These are phyloP conservation scores for Fragilariopsis cylindrus DNA, from an alignment of 108 stramenopile species.

Conservation along the genomic window DNA sequence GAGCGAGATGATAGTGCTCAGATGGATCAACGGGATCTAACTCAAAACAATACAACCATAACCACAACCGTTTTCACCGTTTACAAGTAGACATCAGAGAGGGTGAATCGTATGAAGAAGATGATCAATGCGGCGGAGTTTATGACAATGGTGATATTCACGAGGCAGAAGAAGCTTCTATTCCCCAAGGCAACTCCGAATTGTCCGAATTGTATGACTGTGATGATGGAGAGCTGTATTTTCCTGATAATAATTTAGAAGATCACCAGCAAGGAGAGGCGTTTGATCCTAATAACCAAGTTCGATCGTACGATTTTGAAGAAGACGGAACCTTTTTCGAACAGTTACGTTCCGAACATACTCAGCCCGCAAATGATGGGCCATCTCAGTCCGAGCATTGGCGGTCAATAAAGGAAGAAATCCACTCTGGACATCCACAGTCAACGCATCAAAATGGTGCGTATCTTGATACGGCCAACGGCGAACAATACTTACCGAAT, in stretches of 20 bases:
- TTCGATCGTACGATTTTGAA: background rate
- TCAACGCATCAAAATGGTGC: background rate
- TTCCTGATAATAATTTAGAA: background rate
- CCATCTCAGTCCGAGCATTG: background rate
- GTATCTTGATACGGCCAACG: background rate
- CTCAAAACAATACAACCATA: background rate
- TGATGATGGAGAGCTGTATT: background rate
- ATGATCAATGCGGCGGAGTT: background rate
- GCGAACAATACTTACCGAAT: background rate
- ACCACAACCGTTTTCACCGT: background rate
- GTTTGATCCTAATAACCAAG: background rate
- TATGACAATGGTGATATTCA: background rate
- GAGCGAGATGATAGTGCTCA: conserved; percentile 1
- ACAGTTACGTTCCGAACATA: background rate
- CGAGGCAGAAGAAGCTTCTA: background rate
- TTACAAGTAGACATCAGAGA: background rate
- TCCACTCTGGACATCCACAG: background rate
- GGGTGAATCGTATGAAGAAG: conserved; percentile 8
- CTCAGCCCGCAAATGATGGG: background rate
- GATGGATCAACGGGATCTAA: background rate
- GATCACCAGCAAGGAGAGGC: background rate
- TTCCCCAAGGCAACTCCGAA: background rate
- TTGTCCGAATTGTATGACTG: conserved; percentile 5
- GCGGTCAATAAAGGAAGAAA: background rate
- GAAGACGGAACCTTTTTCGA: conserved; percentile 14